phyloP scores from a whole-genome alignment of 2,329 filamentous ascomycete species.

The Tetracladium maxilliforme region DNA sequence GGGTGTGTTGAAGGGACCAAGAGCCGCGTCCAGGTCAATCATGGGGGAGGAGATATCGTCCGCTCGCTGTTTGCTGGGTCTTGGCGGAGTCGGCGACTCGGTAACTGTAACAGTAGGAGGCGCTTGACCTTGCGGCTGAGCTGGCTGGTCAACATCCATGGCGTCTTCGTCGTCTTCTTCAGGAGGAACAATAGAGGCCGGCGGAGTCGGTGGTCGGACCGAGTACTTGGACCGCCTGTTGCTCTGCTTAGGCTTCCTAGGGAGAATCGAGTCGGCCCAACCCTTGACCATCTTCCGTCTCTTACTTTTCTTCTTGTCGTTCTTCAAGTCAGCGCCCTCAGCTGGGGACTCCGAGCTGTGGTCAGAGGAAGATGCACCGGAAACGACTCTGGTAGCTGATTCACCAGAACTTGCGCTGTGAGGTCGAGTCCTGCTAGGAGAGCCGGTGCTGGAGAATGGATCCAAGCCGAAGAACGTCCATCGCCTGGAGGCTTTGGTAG shows the following conservation, averaged over 20 bases:
- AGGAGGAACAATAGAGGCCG: conserved; percentile 9
- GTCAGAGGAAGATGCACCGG: conserved; percentile 18
- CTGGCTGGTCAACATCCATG: conserved; percentile 28
- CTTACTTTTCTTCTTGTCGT: conserved; percentile 19
- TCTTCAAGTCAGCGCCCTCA: conserved; percentile 5
- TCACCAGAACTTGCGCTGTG: conserved; percentile 31
- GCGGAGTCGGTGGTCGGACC: conserved; percentile 29
- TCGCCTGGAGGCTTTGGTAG: conserved; percentile 35
- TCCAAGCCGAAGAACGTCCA: conserved; percentile 52
- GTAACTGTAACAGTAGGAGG: conserved; percentile 19
- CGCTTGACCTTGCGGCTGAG: conserved; percentile 23
- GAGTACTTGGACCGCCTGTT: conserved; percentile 17
- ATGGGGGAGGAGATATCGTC: conserved; percentile 62
- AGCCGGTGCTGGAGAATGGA: conserved; percentile 27
- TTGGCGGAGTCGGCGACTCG: conserved; percentile 24
- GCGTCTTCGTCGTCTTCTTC: background rate
- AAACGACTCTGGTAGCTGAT: conserved; percentile 12
- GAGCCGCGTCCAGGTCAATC: conserved; percentile 86
- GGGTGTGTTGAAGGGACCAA: conserved; percentile 82
- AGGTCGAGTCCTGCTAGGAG: conserved; percentile 29
- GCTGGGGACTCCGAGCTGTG: conserved; percentile 15
- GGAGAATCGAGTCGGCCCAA: conserved; percentile 55
- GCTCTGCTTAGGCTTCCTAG: conserved; percentile 40
- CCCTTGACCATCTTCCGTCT: conserved; percentile 64
- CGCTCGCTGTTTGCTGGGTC: conserved; percentile 22